Evolutionary conservation across 2,329 filamentous ascomycete species (phyloP), one percentile per base, ranked within the genome.

Genomic region (Aspergillus spinulosporus): DNA sequence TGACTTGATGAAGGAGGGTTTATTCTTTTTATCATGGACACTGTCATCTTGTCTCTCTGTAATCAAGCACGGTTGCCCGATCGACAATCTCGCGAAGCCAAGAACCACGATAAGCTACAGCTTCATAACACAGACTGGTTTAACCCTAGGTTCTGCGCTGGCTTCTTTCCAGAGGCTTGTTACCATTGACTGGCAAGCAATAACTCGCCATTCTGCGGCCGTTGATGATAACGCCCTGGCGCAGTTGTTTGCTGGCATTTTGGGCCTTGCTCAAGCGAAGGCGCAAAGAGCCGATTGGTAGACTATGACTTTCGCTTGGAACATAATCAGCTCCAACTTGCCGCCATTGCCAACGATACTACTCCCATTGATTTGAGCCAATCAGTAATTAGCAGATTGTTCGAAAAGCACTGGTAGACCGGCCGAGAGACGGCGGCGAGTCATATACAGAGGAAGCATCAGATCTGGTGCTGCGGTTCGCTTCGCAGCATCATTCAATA

Each of bases 101-200:
- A 6, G 9, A 12, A 8, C 34, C 47, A 36, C 31, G 37, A 51
- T 45, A 31, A 46, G 32, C 28, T 42, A 21, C 21, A 31, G 36
- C 42, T 51, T 46, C 47, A 42, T 8, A 56, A 47, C 37, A 52
- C 4, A 42, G 55, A 21, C 29, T 29, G 43, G 50, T 34, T 36
- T 53, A 45, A 29, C 40, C 49, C 49, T 44, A 44, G 37, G 39
- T 44, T 37, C 14, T 36, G 46, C 4, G 3, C 29, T 46, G 32
- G 21, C 14, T 15, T 5, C 28, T 29, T 8, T 5, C 21, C 21
- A 21, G 21, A 21, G 21, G 21, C 21, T 21, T 21, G 21, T 21
- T 21, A 21, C 21, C 21, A 21, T 21, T 21, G 21, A 21, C 21
- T 21, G 21, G 21, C 21, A 21, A 21, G 21, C 21, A 21, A 21